Evolutionary conservation across 495 filamentous ascomycete genomes (phyloP).

Genomic region (Podospora anserina): DNA sequence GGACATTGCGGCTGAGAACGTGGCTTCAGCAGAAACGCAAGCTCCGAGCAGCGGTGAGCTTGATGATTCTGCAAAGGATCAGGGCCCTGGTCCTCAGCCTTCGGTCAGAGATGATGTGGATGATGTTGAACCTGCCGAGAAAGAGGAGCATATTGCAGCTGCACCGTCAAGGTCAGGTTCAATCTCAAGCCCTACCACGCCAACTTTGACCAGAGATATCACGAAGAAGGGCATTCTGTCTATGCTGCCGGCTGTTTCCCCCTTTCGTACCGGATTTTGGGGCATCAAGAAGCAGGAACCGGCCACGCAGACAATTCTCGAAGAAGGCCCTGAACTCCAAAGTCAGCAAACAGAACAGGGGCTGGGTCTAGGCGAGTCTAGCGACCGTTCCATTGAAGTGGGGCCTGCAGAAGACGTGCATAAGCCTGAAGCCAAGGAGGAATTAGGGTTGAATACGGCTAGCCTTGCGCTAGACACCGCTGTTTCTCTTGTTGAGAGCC

Average conservation of each 20-base stretch:
- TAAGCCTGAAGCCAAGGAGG: conserved; percentile 25
- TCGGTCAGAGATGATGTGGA: not conserved
- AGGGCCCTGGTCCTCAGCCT: not conserved
- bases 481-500: conserved; percentile 31
- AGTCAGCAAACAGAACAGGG: conserved; percentile 15
- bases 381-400: conserved; percentile 21
- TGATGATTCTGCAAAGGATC: not conserved
- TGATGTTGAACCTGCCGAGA: not conserved
- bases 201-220: not conserved
- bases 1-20: not conserved
- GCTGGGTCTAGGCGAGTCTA: conserved; percentile 23
- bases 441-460: conserved; percentile 34
- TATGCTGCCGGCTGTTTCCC: conserved; percentile 20
- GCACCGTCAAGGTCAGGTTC: not conserved
- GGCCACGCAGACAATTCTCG: not conserved
- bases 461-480: conserved; percentile 28
- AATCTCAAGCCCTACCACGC: not conserved
- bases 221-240: conserved; percentile 7
- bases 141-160: not conserved
- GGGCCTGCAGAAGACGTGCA: conserved; percentile 26
- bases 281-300: not conserved
- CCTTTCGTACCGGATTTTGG: not conserved
- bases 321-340: not conserved
- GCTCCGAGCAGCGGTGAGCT: not conserved
- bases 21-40: not conserved